Evolutionary conservation across 495 filamentous ascomycete species (phyloP), one percentile per base, ranked within the genome.

Genomic region (Thermothielavioides terrestris): DNA sequence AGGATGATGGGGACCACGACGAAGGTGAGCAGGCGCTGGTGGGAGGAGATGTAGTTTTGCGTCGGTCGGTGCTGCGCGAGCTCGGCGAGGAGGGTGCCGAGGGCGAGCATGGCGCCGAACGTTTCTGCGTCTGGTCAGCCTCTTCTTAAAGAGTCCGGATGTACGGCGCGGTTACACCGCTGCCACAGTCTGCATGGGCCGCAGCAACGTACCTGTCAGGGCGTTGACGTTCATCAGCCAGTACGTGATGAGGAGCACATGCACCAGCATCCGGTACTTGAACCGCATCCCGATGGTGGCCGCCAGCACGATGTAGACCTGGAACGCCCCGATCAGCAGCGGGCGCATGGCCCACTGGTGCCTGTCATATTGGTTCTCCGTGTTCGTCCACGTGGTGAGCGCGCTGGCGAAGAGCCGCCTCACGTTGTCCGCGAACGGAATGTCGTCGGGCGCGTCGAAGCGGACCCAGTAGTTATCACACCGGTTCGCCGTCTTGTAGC

Each of bases 261-360:
- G 74, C 18, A 79, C 66, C 12, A 73, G 62, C 43, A 84, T 62
- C 15, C 81, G 69, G 59, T 72, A 82, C 49, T 68, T 68, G 55
- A 77, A 75, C 40, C 75, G 77, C 63, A 79, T 73, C 42, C 76
- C 79, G 57, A 77, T 71, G 5, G 76, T 78, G 6, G 76, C 76
- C 10, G 74, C 68, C 8, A 81, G 59, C 35, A 77, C 63, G 31
- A 81, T 66, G 51, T 81, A 85, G 18, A 83, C 74, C 54, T 80
- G 65, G 74, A 85, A 81, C 2, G 78, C 77, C 2, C 78, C 77
- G 50, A 79, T 71, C 37, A 85, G 60, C 41, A 85, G 60, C 9
- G 77, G 80, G 12, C 78, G 68, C 56, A 85, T 63, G 3, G 81
- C 79, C 81, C 81, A 85, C 59, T 84, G 80, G 45, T 83, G 78